Conservation (phyloP, 441 rosid genomes). For the Erodium texanum region DNA sequence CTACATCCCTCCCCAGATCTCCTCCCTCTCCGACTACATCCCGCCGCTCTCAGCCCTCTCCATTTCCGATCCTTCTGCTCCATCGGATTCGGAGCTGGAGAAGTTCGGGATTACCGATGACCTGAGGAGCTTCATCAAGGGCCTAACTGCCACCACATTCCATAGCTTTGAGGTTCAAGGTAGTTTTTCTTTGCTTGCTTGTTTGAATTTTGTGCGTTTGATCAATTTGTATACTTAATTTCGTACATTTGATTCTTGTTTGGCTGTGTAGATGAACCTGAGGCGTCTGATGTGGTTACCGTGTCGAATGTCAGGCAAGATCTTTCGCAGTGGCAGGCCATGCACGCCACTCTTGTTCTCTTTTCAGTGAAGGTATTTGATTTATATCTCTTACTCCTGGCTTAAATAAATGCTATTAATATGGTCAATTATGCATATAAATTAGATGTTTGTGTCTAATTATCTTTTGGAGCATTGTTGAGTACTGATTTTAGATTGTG, state of each 20-base stretch:
- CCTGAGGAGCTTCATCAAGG: constrained; percentile 49
- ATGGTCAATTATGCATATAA: background rate
- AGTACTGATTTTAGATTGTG: background rate
- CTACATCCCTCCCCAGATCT: constrained; percentile 49
- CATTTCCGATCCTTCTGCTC: constrained; percentile 17
- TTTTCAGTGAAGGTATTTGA: constrained; percentile 46
- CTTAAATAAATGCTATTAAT: background rate
- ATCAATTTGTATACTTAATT: constrained; percentile 18
- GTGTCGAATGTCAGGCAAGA: constrained; percentile 51
- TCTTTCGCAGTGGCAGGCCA: constrained; percentile 61
- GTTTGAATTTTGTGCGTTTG: constrained; percentile 4
- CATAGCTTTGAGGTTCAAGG: constrained; percentile 57
- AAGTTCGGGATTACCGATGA: constrained; percentile 55
- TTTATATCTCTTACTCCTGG: too few relatives aligned
- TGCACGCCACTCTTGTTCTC: constrained; percentile 62
- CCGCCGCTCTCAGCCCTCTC: too few relatives aligned
- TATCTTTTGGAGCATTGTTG: too few relatives aligned
- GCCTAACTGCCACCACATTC: constrained; percentile 47
- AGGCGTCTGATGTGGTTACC: constrained; percentile 25
- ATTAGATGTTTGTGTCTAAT: background rate
- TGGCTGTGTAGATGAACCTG: constrained; percentile 27
- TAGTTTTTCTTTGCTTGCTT: constrained; percentile 5
- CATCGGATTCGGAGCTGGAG: constrained; percentile 34
- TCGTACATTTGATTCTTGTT: background rate
- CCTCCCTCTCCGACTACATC: constrained; percentile 30